These are phyloP conservation scores for Solanum neorickii DNA, from an alignment of 257 asterid genomes.

Conservation along the genomic window DNA sequence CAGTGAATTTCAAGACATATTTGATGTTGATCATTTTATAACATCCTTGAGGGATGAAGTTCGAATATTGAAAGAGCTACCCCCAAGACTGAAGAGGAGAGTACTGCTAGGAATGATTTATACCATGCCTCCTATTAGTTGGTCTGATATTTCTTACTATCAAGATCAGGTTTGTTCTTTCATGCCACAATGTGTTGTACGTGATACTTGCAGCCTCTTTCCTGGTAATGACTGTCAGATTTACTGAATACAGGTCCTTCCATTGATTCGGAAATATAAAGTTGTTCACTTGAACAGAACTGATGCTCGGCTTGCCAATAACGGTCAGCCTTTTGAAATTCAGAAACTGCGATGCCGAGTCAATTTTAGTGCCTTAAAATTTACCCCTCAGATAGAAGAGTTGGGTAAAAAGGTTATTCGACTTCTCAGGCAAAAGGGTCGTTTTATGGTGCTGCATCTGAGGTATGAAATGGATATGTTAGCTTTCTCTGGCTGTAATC, in stretches of 20 bases:
- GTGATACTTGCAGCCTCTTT: background rate
- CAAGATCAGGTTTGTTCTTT: conserved; percentile 48
- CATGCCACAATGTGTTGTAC: background rate
- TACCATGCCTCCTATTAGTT: conserved; percentile 86
- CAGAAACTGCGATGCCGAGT: conserved; percentile 92
- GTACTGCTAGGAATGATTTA: conserved; percentile 62
- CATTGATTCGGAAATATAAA: conserved; percentile 76
- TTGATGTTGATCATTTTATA: conserved; percentile 87
- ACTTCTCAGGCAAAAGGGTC: conserved; percentile 71
- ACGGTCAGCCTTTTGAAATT: conserved; percentile 67
- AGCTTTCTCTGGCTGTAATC: conserved; percentile 94
- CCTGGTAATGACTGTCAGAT: background rate
- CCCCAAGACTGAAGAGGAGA: conserved; percentile 78
- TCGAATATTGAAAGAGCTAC: conserved; percentile 81
- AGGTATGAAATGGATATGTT: conserved; percentile 99
- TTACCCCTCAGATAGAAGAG: conserved; percentile 91
- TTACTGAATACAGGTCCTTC: conserved; percentile 63
- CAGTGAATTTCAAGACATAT: conserved; percentile 91
- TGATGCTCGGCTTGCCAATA: conserved; percentile 88
- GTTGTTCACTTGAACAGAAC: conserved; percentile 91
- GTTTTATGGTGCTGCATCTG: conserved; percentile 86
- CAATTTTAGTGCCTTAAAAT: conserved; percentile 64
- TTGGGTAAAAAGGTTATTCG: conserved; percentile 76
- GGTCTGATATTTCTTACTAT: conserved; percentile 92
- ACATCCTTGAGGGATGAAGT: conserved; percentile 92